Conservation (phyloP, 371 early-diverging fungal species). For the Mucor sp. region DNA sequence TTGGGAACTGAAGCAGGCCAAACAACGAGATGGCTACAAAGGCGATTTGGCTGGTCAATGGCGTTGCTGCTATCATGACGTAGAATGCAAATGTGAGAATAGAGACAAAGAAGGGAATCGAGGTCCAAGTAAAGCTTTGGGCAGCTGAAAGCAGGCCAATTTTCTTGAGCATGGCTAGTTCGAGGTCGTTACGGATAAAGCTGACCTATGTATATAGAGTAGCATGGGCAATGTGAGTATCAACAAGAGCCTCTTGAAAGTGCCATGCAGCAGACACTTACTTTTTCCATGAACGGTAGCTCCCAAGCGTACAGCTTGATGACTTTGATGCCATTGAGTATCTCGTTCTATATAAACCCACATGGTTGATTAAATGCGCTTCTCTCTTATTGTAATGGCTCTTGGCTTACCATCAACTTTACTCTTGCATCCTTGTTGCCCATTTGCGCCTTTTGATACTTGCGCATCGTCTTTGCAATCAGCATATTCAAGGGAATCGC, state of each 20-base stretch:
- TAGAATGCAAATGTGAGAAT: constrained; percentile 86
- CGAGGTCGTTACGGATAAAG: constrained; percentile 75
- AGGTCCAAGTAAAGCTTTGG: constrained; percentile 71
- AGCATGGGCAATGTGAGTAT: constrained; percentile 17
- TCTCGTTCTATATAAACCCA: constrained; percentile 58
- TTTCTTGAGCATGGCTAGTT: constrained; percentile 76
- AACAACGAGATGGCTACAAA: constrained; percentile 92
- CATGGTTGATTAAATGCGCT: no score
- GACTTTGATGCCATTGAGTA: constrained; percentile 91
- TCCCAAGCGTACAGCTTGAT: constrained; percentile 91
- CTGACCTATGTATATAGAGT: constrained; percentile 44
- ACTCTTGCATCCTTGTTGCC: constrained; percentile 90
- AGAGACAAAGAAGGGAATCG: constrained; percentile 89
- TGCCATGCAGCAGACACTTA: no score
- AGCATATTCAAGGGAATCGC: constrained; percentile 74
- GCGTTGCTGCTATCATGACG: constrained; percentile 51
- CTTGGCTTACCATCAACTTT: constrained; percentile 66
- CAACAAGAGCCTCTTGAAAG: constrained; percentile 12
- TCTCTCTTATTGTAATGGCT: no score
- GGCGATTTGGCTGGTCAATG: constrained; percentile 76
- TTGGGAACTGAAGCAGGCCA: constrained; percentile 91
- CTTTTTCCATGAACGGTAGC: constrained; percentile 57
- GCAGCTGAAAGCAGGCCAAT: constrained; percentile 68
- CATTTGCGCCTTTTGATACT: constrained; percentile 86
- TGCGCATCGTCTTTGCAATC: constrained; percentile 65